Base-by-base conservation (phyloP, 2,329 filamentous ascomycete genomes). In the Sporothrix variecibatus region DNA sequence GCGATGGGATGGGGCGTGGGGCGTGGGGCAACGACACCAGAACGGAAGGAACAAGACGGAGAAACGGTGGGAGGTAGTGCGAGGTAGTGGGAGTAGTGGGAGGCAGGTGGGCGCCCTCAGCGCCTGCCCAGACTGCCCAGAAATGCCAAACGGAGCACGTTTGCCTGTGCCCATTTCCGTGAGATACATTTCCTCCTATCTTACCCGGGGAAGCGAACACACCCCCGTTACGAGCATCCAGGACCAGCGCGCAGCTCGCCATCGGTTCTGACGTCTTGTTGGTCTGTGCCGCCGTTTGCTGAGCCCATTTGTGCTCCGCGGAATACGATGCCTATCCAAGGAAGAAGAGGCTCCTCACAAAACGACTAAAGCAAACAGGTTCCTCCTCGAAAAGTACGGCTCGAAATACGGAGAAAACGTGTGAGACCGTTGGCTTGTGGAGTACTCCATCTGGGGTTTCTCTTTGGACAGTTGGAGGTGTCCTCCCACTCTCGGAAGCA, bases 391-490 rank as follows among this genome's bases (percentile, higher is more conserved):
- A 15, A 56, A 20, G 28, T 17, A 49, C 43, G 15, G 43, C 43
- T 20, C 43, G 15, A 49, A 31, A 62, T 62, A 40, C 34, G 8
- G 51, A 56, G 26, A 26, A 20, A n/a, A 20, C 38, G n/a, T 28
- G 23, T 15, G 62, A 53, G 20, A 23, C 67, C 6, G 46, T 38
- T 53, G 67, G 28, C 9, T 38, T 69, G 67, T 23, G 67, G 67
- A 69, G 67, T 69, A 40, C 67, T 53, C 46, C 46, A 53, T 69
- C 46, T 69, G 46, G 67, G 67, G 43, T 69, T 69, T n/a, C 43
- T 38, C 26, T 53, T 53, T 51, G 65, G 40, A 51, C 43, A 4
- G 26, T 34, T 31, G n/a, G 31, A 34, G 5, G 2, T n/a, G 26
- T 15, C 40, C 40, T 38, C 8, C 46, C 65, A 51, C 65, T 20